phyloP scores from a whole-genome alignment of 805 yeast genomes.

The Teunomyces panamensis region DNA sequence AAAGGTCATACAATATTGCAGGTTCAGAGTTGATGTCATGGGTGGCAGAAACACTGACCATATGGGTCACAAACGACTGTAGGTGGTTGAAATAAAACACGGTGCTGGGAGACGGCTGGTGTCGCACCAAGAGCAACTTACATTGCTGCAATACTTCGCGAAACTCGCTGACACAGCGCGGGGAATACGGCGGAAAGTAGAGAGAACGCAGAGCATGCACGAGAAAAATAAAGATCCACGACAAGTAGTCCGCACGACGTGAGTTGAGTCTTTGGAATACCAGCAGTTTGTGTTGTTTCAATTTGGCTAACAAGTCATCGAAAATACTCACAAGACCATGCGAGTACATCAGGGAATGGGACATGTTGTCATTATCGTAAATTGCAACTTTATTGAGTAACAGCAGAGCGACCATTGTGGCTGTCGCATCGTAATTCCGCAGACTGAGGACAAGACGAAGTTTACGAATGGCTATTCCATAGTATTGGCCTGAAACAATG shows the following conservation, averaged over 20 bases:
- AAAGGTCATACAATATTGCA: constrained; percentile 12
- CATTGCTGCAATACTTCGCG: constrained; percentile 3
- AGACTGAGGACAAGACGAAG: constrained; percentile 5
- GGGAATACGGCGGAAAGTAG: constrained; percentile 6
- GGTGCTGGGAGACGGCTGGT: not conserved
- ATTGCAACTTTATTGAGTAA: constrained; percentile 19
- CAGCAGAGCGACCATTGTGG: constrained; percentile 18
- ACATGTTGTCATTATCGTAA: constrained; percentile 17
- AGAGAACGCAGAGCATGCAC: not conserved
- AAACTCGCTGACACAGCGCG: constrained; percentile 1
- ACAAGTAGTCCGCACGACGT: not conserved
- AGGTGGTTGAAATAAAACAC: constrained; percentile 12
- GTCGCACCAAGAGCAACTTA: not conserved
- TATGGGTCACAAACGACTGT: constrained; percentile 5
- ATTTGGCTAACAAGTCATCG: constrained; percentile 12
- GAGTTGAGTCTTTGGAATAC: not conserved
- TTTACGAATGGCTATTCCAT: constrained; percentile 11
- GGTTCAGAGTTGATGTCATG: constrained; percentile 7
- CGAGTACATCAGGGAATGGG: constrained; percentile 17
- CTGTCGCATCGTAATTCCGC: constrained; percentile 10
- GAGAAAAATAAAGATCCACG: not conserved
- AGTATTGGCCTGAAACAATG: constrained; percentile 8
- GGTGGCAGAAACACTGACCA: not conserved
- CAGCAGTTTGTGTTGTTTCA: not conserved
- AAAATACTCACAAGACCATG: constrained; percentile 20